These are phyloP conservation scores for Rhodotorula toruloides DNA, from an alignment of 768 basidiomycete genomes.

Conservation along the genomic window DNA sequence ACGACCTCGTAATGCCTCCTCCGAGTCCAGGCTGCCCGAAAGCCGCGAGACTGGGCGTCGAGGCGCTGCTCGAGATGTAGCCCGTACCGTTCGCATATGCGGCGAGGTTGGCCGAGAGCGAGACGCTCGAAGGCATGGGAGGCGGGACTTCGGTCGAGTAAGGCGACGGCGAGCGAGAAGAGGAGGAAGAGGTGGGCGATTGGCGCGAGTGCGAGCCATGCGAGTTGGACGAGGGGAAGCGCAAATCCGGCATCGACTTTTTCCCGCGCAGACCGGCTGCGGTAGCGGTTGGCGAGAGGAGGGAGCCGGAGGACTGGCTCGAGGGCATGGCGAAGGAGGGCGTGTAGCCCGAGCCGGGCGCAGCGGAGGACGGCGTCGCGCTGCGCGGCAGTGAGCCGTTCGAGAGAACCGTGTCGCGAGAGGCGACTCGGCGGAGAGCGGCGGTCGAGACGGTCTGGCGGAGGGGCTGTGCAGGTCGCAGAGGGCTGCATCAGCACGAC, in stretches of 20 bases:
- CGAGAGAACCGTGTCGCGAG: conserved; percentile 46
- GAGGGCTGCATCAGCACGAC: no score
- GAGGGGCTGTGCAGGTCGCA: neutral
- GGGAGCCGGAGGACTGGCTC: conserved; percentile 45
- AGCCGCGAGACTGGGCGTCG: no score
- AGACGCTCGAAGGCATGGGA: conserved; percentile 1
- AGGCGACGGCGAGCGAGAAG: neutral
- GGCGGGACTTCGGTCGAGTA: neutral
- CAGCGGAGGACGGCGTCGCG: conserved; percentile 39
- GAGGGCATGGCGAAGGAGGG: conserved; percentile 46
- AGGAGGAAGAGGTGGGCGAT: neutral
- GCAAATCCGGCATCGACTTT: conserved; percentile 97
- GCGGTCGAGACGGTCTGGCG: conserved; percentile 14
- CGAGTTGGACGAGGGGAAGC: conserved; percentile 16
- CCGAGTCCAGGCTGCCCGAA: no score
- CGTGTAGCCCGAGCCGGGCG: conserved; percentile 28
- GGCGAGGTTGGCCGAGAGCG: conserved; percentile 9
- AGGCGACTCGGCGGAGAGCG: conserved; percentile 2
- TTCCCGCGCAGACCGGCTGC: conserved; percentile 69
- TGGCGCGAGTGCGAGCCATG: neutral
- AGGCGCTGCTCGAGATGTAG: conserved; percentile 3
- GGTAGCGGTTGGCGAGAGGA: neutral
- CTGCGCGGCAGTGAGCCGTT: conserved; percentile 39
- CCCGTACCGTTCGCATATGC: neutral
- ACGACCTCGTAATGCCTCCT: no score